These are phyloP conservation scores for Crithidia expoeki DNA, from an alignment of 208 protist species.

Conservation along the genomic window DNA sequence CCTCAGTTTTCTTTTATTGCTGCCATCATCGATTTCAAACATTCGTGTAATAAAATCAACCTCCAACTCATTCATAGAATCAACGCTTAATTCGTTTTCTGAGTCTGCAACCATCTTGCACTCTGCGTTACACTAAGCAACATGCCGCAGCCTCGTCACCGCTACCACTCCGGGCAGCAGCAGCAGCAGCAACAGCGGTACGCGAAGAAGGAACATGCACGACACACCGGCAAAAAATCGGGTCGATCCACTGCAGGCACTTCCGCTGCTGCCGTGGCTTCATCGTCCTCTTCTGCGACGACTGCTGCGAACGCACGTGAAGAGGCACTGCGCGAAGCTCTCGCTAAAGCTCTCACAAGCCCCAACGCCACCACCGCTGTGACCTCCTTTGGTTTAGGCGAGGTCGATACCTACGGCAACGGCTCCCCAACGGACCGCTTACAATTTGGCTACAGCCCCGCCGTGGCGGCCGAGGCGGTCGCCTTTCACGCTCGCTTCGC, in stretches of 20 bases:
- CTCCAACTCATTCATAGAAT: no score
- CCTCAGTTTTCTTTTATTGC: no score
- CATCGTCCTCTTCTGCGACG: slow-evolving; percentile 2
- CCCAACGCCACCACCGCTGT: slow-evolving; percentile 2
- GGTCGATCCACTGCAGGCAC: neutral
- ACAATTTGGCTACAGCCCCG: slow-evolving; percentile 86
- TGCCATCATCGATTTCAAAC: no score
- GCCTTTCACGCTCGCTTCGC: slow-evolving; percentile 69
- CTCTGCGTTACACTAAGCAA: neutral
- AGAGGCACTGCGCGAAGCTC: slow-evolving; percentile 37
- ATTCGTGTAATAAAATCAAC: no score
- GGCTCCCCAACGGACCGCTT: slow-evolving; percentile 79
- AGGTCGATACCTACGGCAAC: slow-evolving; percentile 76
- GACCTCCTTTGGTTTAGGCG: neutral
- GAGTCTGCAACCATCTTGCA: no score
- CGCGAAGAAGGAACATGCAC: slow-evolving; percentile 18
- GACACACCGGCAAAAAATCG: slow-evolving; percentile 6
- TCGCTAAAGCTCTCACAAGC: slow-evolving; percentile 44
- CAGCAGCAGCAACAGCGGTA: slow-evolving; percentile 10
- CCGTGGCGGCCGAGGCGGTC: slow-evolving; percentile 72
- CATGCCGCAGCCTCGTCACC: slow-evolving; percentile 20
- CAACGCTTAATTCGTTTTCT: no score
- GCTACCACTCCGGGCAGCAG: slow-evolving; percentile 11
- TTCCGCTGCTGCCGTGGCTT: slow-evolving; percentile 1
- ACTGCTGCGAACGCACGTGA: slow-evolving; percentile 27